phyloP scores from a whole-genome alignment of 768 basidiomycete genomes.

The Russula earlei region DNA sequence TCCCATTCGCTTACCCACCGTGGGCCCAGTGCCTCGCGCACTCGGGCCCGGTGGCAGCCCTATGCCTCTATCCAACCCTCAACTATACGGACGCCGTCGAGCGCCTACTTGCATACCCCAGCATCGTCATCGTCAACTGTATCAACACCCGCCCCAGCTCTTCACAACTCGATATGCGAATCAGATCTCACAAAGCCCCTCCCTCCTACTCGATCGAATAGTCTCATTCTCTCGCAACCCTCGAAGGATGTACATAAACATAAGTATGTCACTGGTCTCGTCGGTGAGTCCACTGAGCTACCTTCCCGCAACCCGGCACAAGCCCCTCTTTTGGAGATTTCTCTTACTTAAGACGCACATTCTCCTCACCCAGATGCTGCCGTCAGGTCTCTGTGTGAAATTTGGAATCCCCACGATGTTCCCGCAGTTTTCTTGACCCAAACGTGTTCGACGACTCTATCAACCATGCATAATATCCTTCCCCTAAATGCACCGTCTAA shows the following conservation, averaged over 20 bases:
- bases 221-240: slow-evolving; percentile 23
- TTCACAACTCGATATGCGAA: slow-evolving; percentile 26
- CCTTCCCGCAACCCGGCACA: slow-evolving; percentile 1
- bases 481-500: slow-evolving; percentile 23
- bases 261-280: slow-evolving; percentile 57
- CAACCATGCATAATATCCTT: slow-evolving; percentile 17
- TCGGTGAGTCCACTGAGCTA: slow-evolving; percentile 50
- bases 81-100: slow-evolving; percentile 31
- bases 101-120: slow-evolving; percentile 24
- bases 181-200: slow-evolving; percentile 24
- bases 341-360: slow-evolving; percentile 4
- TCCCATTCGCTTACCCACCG: slow-evolving; percentile 56
- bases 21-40: slow-evolving; percentile 54
- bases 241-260: slow-evolving; percentile 39
- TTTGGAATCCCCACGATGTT: slow-evolving; percentile 73
- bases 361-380: slow-evolving; percentile 52
- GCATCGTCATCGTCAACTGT: slow-evolving; percentile 16
- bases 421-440: slow-evolving; percentile 43
- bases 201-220: slow-evolving; percentile 24
- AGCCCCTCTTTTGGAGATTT: slow-evolving; percentile 1
- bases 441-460: slow-evolving; percentile 21
- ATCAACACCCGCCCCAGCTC: slow-evolving; percentile 18
- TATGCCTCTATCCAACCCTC: slow-evolving; percentile 37
- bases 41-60: slow-evolving; percentile 75
- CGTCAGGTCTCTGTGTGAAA: slow-evolving; percentile 65